A percentile compares a stretch with the other conserved stretches of the same genome.
These are phyloP conservation scores for Candida argentea DNA, from an alignment of 805 yeast genomes.

Conservation along the genomic window DNA sequence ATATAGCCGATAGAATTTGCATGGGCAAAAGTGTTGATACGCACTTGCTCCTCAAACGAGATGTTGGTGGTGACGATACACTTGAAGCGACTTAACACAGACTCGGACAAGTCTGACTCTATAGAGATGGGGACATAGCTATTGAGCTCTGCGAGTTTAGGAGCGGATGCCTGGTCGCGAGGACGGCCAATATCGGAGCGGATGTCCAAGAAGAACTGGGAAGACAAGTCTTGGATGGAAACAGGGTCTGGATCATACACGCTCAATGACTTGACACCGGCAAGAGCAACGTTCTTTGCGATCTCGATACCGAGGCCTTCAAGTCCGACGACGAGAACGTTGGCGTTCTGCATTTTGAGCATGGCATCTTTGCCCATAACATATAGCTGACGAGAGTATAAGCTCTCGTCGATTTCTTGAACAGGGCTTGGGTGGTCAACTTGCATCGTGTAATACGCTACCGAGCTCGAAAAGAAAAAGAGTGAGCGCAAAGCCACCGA, in stretches of 20 bases:
- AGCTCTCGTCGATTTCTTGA: constrained; percentile 69
- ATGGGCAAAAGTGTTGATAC: constrained; percentile 70
- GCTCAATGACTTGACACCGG: constrained; percentile 90
- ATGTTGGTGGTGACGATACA: constrained; percentile 79
- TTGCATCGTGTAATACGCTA: constrained; percentile 33
- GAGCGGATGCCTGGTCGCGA: constrained; percentile 64
- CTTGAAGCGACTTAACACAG: constrained; percentile 49
- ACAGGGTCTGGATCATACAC: constrained; percentile 74
- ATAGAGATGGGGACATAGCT: constrained; percentile 81
- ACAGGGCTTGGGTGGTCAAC: constrained; percentile 28
- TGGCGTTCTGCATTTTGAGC: constrained; percentile 91
- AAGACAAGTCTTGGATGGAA: constrained; percentile 61
- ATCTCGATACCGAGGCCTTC: constrained; percentile 93
- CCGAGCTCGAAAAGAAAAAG: too few species aligned
- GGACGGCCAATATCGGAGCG: constrained; percentile 66
- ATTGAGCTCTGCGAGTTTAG: constrained; percentile 72
- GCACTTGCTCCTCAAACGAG: constrained; percentile 62
- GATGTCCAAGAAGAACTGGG: constrained; percentile 70
- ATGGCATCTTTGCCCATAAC: constrained; percentile 97
- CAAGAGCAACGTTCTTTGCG: constrained; percentile 92
- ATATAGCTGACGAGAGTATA: constrained; percentile 93
- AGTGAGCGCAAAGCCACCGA: too few species aligned
- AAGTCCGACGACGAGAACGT: constrained; percentile 83
- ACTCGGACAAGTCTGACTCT: constrained; percentile 44
- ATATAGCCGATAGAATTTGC: constrained; percentile 66